A percentile compares a stretch with the other conserved stretches of the same genome.
These are phyloP conservation scores for Arachnomyces sp. DNA, from an alignment of 2,329 filamentous ascomycete species.

Conservation along the genomic window DNA sequence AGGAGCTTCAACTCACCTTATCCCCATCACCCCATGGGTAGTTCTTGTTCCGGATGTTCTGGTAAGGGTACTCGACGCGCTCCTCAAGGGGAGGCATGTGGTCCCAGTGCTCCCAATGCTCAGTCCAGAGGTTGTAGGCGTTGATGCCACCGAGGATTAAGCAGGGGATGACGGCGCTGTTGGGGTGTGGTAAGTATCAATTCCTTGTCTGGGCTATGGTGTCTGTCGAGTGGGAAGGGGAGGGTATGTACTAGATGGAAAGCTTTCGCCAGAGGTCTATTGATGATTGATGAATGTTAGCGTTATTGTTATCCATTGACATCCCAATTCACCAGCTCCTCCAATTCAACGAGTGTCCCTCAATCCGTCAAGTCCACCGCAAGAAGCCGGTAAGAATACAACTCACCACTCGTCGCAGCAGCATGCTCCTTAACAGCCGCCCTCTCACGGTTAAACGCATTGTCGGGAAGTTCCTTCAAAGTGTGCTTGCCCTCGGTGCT, in stretches of 20 bases:
- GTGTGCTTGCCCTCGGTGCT: constrained; percentile 46
- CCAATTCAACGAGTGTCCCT: neutral
- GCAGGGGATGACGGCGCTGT: constrained; percentile 65
- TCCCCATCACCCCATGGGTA: constrained; percentile 92
- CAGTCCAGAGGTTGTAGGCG: constrained; percentile 82
- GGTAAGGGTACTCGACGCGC: constrained; percentile 86
- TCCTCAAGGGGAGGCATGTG: constrained; percentile 85
- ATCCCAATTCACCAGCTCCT: neutral
- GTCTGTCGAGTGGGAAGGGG: constrained; percentile 1
- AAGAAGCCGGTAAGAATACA: constrained; percentile 1
- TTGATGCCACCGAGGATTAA: constrained; percentile 67
- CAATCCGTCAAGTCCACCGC: neutral
- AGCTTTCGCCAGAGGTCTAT: constrained; percentile 92
- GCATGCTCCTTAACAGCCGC: constrained; percentile 87
- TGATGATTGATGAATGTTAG: constrained; percentile 20
- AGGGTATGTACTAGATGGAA: constrained; percentile 73
- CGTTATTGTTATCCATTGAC: neutral
- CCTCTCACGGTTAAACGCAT: constrained; percentile 89
- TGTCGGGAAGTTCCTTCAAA: constrained; percentile 61
- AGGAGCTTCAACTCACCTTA: constrained; percentile 54
- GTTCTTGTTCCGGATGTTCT: constrained; percentile 97
- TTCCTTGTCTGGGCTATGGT: neutral
- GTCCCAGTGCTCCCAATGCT: constrained; percentile 93
- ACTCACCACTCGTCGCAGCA: constrained; percentile 69
- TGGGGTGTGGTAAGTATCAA: constrained; percentile 12